Evolutionary conservation across 306 rosid genomes (phyloP), one percentile per base, ranked within the genome.

Genomic region (Citrullus colocynthis): DNA sequence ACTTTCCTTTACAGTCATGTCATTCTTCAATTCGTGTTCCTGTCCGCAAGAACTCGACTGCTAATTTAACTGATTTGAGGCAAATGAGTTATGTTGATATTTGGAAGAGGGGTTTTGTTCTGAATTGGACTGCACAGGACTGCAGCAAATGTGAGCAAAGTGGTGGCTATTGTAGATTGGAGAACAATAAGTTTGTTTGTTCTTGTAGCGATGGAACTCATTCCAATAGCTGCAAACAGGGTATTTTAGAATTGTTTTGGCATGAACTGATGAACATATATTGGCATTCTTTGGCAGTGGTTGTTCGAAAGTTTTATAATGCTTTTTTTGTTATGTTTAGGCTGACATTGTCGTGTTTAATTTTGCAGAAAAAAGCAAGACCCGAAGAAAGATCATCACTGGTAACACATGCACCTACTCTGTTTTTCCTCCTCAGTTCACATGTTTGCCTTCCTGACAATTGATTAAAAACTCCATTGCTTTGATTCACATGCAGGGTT

Each of bases 401-500:
- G 97, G 97, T 92, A 92, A 86, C 52, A 14, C 24, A 72, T 15
- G 42, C 49, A 45, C 42, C 41, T 49, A 37, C 48, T 51, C 61
- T 73, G 73, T 65, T 51, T 79, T 12, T 20, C 39, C 65, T 14
- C 18, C 63, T 30, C 42, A 60, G 64, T 45, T 51, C 44, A 24
- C 21, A 48, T 1, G 24, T 49, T 49, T 72, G 20, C 21, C 58
- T 64, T 41, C 20, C 7, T 45, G 54, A 37, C 39, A 57, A 54
- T 20, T 21, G 36, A 59, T 42, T 63, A 67, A 76, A 57, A 42
- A 8, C 78, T 52, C 76, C 17, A 13, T 18, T 20, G 17, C 66
- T 80, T 14, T 59, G 76, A 13, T 34, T 75, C 75, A 15, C 17
- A 36, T 36, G 59, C 86, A 91, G 96, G 59, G 49, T 15, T 39